Evolutionary conservation across 2,329 filamentous ascomycete genomes (phyloP).

Genomic region (Aspergillus pseudoviridinutans): DNA sequence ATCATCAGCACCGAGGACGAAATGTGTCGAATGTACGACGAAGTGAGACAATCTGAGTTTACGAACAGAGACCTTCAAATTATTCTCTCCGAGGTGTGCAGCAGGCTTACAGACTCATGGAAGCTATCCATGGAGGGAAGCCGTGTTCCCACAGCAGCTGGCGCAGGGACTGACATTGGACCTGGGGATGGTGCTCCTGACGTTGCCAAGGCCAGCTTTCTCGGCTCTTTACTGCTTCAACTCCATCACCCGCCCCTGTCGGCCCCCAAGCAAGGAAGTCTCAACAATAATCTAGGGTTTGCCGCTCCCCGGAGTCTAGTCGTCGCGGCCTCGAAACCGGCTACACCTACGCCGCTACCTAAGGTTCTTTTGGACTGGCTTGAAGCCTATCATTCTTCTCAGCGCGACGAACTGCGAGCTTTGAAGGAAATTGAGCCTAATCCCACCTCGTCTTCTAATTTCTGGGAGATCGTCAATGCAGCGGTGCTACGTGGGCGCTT

Average conservation of each 20-base stretch:
- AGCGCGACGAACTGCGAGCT: conserved; percentile 62
- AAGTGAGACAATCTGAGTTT: conserved; percentile 30
- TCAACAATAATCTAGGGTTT: conserved; percentile 20
- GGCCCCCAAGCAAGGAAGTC: conserved; percentile 16
- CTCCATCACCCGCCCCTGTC: conserved; percentile 67
- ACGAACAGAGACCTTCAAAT: conserved; percentile 28
- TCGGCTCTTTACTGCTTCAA: conserved; percentile 73
- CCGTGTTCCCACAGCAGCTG: conserved; percentile 4
- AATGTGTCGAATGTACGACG: conserved; percentile 60
- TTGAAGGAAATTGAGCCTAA: conserved; percentile 64
- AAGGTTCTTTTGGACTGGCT: conserved; percentile 82
- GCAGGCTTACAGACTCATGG: conserved; percentile 35
- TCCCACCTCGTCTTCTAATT: conserved; percentile 70
- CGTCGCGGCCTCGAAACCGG: conserved; percentile 22
- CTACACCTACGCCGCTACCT: conserved; percentile 55
- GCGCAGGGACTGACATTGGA: conserved; percentile 59
- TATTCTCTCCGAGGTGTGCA: conserved; percentile 32
- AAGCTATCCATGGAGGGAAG: conserved; percentile 18
- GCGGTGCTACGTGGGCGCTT: conserved; percentile 73
- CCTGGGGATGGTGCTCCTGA: conserved; percentile 59
- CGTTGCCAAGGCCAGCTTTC: conserved; percentile 71
- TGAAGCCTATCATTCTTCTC: conserved; percentile 68
- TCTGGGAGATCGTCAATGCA: conserved; percentile 80
- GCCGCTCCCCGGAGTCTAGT: conserved; percentile 27
- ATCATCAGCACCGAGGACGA: conserved; percentile 73